These are phyloP conservation scores for Amesomyces nigricolor DNA, from an alignment of 2,329 filamentous ascomycete species.

Conservation along the genomic window DNA sequence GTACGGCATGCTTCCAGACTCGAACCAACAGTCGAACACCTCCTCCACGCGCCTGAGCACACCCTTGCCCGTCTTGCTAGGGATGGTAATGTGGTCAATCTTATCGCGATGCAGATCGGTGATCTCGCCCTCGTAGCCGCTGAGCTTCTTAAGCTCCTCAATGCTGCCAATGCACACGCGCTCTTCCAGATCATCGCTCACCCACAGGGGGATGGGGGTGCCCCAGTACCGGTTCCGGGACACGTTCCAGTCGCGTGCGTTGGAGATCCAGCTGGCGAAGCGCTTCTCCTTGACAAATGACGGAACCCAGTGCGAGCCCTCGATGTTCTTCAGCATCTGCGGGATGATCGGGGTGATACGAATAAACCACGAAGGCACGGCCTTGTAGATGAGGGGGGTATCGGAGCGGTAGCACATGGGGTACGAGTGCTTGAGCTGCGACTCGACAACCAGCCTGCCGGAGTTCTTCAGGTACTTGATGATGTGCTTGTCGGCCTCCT, in stretches of 20 bases:
- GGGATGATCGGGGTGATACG: conserved; percentile 79
- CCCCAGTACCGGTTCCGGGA: conserved; percentile 94
- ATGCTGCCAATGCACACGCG: conserved; percentile 81
- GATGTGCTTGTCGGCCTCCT: conserved; percentile 86
- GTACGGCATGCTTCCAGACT: conserved; percentile 94
- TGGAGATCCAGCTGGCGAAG: conserved; percentile 86
- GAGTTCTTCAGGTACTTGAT: conserved; percentile 74
- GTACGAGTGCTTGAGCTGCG: conserved; percentile 84
- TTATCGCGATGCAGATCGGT: conserved; percentile 87
- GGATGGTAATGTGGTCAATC: conserved; percentile 90
- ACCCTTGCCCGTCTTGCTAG: conserved; percentile 81
- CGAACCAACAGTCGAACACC: conserved; percentile 93
- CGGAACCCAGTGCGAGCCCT: conserved; percentile 87
- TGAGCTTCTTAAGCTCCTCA: conserved; percentile 75
- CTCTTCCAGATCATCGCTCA: conserved; percentile 83
- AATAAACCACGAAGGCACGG: conserved; percentile 93
- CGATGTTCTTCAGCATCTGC: conserved; percentile 84
- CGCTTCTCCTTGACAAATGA: conserved; percentile 84
- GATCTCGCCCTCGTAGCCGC: conserved; percentile 77
- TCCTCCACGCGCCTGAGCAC: conserved; percentile 74
- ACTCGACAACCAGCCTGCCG: conserved; percentile 75
- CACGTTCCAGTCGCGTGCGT: conserved; percentile 92
- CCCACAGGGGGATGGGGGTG: conserved; percentile 87
- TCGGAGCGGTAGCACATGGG: conserved; percentile 95
- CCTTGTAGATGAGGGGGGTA: conserved; percentile 85